Conservation (phyloP, 768 basidiomycete species). For the Hysterangium stoloniferum region DNA sequence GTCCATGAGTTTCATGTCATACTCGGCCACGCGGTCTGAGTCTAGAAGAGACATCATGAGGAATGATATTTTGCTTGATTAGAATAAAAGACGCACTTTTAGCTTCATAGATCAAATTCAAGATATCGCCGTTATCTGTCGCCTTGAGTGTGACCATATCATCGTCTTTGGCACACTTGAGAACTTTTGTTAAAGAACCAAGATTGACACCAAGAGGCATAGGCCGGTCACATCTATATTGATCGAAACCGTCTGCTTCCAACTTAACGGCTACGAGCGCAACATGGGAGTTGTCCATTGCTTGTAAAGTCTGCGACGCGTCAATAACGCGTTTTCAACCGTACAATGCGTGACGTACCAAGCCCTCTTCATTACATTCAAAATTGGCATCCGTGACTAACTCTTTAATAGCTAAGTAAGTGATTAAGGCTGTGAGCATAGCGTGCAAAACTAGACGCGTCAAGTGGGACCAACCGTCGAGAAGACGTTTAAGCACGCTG, state of each 20-base stretch:
- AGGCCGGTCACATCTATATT: slow-evolving; percentile 90
- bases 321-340: background rate
- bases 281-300: slow-evolving; percentile 99
- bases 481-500: slow-evolving; percentile 80
- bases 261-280: slow-evolving; percentile 90
- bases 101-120: slow-evolving; percentile 86
- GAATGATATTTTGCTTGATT: background rate
- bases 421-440: background rate
- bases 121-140: slow-evolving; percentile 79
- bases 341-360: slow-evolving; percentile 40
- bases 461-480: slow-evolving; percentile 61
- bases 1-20: slow-evolving; percentile 99
- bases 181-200: slow-evolving; percentile 82
- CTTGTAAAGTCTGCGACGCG: slow-evolving; percentile 65
- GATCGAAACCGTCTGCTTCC: slow-evolving; percentile 68
- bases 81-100: slow-evolving; percentile 49
- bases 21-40: slow-evolving; percentile 90
- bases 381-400: slow-evolving; percentile 97
- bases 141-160: slow-evolving; percentile 90
- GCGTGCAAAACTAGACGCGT: background rate
- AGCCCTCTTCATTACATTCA: slow-evolving; percentile 92
- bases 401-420: slow-evolving; percentile 81
- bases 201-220: slow-evolving; percentile 89
- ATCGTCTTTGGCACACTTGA: slow-evolving; percentile 96
- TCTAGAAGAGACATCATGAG: slow-evolving; percentile 35